Base-by-base conservation (phyloP, 306 rosid genomes). In the Citrullus colocynthis region DNA sequence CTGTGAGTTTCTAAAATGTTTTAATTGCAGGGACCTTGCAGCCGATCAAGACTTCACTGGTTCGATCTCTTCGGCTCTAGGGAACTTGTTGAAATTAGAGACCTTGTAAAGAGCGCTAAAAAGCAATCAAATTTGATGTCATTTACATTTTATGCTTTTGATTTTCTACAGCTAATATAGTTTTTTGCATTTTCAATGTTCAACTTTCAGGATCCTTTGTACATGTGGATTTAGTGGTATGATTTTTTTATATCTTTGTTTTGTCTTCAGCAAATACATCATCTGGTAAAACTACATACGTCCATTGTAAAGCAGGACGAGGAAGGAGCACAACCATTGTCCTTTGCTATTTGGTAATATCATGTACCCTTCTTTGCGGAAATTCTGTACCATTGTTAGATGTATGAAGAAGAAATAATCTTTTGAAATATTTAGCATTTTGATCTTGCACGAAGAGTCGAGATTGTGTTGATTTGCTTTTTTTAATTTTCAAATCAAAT, bases 221-320 rank as follows among this genome's bases (percentile, higher is more conserved):
- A 96, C 96, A 32, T 95, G 99, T 69, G 7, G 92, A 78, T 95
- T 95, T 85, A 90, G 82, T 83, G 97, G 99, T 24, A 24, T 24
- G 28, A 24, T 24, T 0, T 24, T 24, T 24, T 24, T 24, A 24
- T 24, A 24, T 24, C 28, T 24, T 24, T 39, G 49, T 81, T 45
- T 76, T 28, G 30, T 56, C 75, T 75, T 24, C 83, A 95, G 98
- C 73, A 74, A 90, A 95, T 74, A 88, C 88, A 59, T 74, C 80
- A 7, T 83, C 84, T 57, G 97, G 97, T 52, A 88, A 84, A 86
- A 90, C 93, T 21, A 92, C 97, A 44, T 95, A 95, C 82, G 98
- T 95, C 78, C 98, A 95, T 79, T 95, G 98, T 88, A 95, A 95
- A 89, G 98, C 97, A 65, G 98, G 98, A 66, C 86, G 97, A 10